Evolutionary conservation across 768 basidiomycete genomes (phyloP).

Genomic region (Boletus rubroflammeus): DNA sequence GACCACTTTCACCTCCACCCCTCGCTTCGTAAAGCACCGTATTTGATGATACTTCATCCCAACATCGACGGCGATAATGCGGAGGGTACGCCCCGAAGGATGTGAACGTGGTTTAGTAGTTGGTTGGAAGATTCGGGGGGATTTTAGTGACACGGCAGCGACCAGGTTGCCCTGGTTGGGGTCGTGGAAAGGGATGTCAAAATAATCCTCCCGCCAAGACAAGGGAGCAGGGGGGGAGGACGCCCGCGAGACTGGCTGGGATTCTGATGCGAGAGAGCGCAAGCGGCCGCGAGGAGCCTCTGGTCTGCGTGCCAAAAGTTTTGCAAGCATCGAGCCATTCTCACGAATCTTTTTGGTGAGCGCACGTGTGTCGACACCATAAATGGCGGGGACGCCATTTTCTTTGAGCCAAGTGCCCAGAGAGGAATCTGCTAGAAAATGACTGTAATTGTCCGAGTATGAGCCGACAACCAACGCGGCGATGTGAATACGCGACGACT

Average conservation of each 20-base stretch:
- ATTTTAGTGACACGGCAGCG: slow-evolving; percentile 74
- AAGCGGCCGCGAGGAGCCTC: slow-evolving; percentile 41
- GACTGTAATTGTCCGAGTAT: slow-evolving; percentile 92
- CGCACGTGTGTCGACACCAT: slow-evolving; percentile 93
- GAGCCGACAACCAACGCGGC: slow-evolving; percentile 89
- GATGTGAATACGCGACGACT: slow-evolving; percentile 93
- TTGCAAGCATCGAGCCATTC: slow-evolving; percentile 90
- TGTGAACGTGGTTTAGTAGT: slow-evolving; percentile 56
- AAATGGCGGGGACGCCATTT: slow-evolving; percentile 90
- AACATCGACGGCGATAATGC: slow-evolving; percentile 90
- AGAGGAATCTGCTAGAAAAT: slow-evolving; percentile 87
- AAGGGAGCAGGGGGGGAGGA: slow-evolving; percentile 51
- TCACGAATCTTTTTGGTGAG: slow-evolving; percentile 95
- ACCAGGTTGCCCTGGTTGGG: slow-evolving; percentile 91
- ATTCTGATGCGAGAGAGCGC: slow-evolving; percentile 33
- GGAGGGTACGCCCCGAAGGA: slow-evolving; percentile 74
- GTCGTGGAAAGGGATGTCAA: slow-evolving; percentile 79
- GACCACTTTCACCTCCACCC: slow-evolving; percentile 94
- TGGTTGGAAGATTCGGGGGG: slow-evolving; percentile 68
- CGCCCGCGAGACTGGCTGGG: slow-evolving; percentile 42
- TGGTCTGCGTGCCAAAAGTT: slow-evolving; percentile 64
- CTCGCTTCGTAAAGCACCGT: slow-evolving; percentile 88
- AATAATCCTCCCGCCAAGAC: slow-evolving; percentile 81
- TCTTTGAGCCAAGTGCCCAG: slow-evolving; percentile 93
- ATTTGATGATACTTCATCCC: slow-evolving; percentile 99